Base-by-base conservation (phyloP, 305 asterid species). In the Lippia alba region DNA sequence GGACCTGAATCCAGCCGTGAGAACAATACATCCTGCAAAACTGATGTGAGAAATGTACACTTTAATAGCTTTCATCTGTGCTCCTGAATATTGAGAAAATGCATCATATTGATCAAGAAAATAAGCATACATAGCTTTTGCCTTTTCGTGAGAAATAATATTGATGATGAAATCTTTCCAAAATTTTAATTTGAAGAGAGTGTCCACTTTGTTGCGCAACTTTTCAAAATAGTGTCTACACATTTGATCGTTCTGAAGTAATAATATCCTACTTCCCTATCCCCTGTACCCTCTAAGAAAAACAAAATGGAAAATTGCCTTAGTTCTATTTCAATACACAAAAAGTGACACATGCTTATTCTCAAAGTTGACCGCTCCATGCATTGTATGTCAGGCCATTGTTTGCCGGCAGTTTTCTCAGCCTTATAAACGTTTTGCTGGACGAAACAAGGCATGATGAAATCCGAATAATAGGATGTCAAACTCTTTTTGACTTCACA, bases 351-450 rank as follows among this genome's bases (percentile, higher is more conserved):
- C 18, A 40, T 56, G 70, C 41, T 36, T 36, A 24, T 24, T 36
- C 66, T 63, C 18, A 45, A 46, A 51, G 60, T 64, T 72, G 40
- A 65, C 41, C 62, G 64, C 6, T 20, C 32, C 59, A 67, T 59
- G 36, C 64, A 53, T 75, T 67, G 56, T 66, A 46, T 58, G 64
- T 64, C 90, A 89, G 96, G 95, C 88, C 96, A 59, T 71, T 90
- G 70, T 90, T 90, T 81, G 96, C 95, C 30, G 90, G 89, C 74
- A 88, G 96, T 75, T 82, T 90, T 71, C 88, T 90, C 66, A 82
- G 81, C 80, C 79, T 90, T 62, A 70, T 88, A 74, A 85, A 88
- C 64, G 81, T 76, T 66, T 80, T 90, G 78, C 84, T 90, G 78
- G 96, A 88, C 63, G 88, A 89, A 73, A 80, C 84, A 41, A 80